A percentile compares a stretch with the other conserved stretches of the same genome.
phyloP scores from a whole-genome alignment of 2,329 filamentous ascomycete genomes.

The Bipolaris gigantea region DNA sequence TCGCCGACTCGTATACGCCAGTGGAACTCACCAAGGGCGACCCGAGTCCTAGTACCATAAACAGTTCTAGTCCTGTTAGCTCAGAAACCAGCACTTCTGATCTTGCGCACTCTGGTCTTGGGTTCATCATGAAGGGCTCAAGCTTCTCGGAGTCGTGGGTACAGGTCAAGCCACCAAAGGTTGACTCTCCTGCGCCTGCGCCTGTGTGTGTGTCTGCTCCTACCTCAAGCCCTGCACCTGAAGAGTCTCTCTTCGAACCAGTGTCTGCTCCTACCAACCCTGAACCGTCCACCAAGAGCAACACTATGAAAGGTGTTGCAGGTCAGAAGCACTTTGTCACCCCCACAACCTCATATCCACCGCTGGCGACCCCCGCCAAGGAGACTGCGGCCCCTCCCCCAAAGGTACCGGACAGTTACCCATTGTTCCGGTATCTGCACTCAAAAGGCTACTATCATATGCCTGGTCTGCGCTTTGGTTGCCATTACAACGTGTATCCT shows the following conservation, averaged over 20 bases:
- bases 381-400: constrained; percentile 37
- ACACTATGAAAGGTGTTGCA: constrained; percentile 15
- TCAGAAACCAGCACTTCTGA: constrained; percentile 7
- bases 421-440: constrained; percentile 81
- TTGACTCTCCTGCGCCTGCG: constrained; percentile 2
- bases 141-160: constrained; percentile 19
- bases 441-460: constrained; percentile 80
- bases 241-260: constrained; percentile 34
- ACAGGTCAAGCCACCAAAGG: constrained; percentile 9
- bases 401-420: constrained; percentile 55
- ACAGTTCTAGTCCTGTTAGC: constrained; percentile 2
- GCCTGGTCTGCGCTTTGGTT: constrained; percentile 90
- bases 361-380: constrained; percentile 28
- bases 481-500: constrained; percentile 91
- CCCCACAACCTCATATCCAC: constrained; percentile 50
- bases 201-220: neutral
- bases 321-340: constrained; percentile 45
- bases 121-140: constrained; percentile 35
- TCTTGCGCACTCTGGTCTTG: constrained; percentile 18
- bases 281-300: constrained; percentile 11
- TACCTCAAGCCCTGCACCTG: neutral
- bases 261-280: constrained; percentile 12
- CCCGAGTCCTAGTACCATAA: neutral
- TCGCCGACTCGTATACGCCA: constrained; percentile 11
- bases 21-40: neutral